Percentiles rank a stretch among this genome's conserved stretches.
phyloP scores from a whole-genome alignment of 2,329 filamentous ascomycete genomes.

The Botrytis galanthina region DNA sequence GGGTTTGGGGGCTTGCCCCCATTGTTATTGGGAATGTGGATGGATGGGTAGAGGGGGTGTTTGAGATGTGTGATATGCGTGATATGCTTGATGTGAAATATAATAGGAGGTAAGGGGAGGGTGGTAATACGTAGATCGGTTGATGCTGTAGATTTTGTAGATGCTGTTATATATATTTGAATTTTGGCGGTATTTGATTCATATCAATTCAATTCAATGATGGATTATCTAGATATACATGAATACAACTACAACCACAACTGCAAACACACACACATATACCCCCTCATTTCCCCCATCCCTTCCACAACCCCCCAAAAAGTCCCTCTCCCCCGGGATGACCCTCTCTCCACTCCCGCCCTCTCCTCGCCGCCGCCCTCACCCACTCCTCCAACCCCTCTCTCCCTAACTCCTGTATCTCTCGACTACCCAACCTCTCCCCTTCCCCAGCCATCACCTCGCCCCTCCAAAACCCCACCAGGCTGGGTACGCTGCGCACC shows the following conservation, averaged over 20 bases:
- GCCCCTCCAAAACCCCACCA: constrained; percentile 49
- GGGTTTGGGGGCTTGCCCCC: neutral
- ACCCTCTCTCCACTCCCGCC: neutral
- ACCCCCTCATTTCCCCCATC: neutral
- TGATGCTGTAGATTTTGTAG: too few species aligned
- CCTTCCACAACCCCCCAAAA: constrained; percentile 6
- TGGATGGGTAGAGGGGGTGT: too few species aligned
- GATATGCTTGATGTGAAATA: too few species aligned
- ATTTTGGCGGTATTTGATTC: too few species aligned
- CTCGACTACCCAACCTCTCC: neutral
- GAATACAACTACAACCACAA: too few species aligned
- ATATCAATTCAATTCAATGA: too few species aligned
- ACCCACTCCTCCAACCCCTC: constrained; percentile 15
- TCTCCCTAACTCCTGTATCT: neutral
- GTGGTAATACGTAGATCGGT: too few species aligned
- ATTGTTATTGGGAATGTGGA: neutral
- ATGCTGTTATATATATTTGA: too few species aligned
- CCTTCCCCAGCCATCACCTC: neutral
- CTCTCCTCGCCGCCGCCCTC: neutral
- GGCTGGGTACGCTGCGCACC: constrained; percentile 57
- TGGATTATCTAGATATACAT: too few species aligned
- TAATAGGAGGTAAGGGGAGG: too few species aligned
- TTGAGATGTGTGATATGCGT: too few species aligned
- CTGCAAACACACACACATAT: too few species aligned
- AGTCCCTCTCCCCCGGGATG: neutral